phyloP scores from a whole-genome alignment of 768 basidiomycete species.

The Boletus rex-veris region DNA sequence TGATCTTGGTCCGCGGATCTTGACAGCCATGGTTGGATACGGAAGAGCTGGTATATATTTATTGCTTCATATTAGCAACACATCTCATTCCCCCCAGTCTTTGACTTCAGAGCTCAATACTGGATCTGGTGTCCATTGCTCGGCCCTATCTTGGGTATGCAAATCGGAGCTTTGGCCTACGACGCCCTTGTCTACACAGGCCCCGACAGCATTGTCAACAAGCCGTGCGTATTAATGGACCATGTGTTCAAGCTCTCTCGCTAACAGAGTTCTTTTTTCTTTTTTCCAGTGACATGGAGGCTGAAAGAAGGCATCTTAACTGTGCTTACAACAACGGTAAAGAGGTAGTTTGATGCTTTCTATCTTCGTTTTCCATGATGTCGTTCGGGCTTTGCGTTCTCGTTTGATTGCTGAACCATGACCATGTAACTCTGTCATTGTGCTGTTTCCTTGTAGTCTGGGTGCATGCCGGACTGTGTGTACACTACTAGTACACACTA shows the following conservation, averaged over 20 bases:
- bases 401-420: neutral
- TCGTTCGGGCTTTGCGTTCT: neutral
- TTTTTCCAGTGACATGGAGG: conserved; percentile 9
- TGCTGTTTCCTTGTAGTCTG: no score
- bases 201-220: conserved; percentile 51
- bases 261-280: neutral
- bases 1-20: conserved; percentile 64
- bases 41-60: conserved; percentile 45
- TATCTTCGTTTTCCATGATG: neutral
- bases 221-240: conserved; percentile 37
- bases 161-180: conserved; percentile 52
- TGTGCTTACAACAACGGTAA: conserved; percentile 1
- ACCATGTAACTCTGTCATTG: no score
- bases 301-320: conserved; percentile 16
- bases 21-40: conserved; percentile 75
- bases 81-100: conserved; percentile 11
- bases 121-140: conserved; percentile 71
- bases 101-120: conserved; percentile 49
- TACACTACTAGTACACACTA: no score
- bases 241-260: neutral
- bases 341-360: conserved; percentile 8
- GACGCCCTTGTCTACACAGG: conserved; percentile 58
- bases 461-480: no score
- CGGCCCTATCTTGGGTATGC: conserved; percentile 57
- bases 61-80: neutral